These are phyloP conservation scores for Limnomonas spitsbergensis DNA, from an alignment of 139 green algal genomes.

Conservation along the genomic window DNA sequence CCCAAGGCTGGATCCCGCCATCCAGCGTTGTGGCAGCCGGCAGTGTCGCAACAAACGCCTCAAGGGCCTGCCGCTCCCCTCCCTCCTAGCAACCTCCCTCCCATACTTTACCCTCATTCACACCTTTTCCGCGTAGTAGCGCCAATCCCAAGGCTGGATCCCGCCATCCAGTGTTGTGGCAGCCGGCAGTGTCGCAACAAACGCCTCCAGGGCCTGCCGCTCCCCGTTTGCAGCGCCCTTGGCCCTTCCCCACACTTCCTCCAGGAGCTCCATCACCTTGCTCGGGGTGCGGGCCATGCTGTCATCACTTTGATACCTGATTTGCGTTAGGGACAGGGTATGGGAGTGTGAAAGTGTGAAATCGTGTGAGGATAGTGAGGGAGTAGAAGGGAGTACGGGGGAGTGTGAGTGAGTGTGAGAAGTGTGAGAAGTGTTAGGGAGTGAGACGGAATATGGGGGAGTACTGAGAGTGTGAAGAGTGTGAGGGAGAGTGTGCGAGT, in stretches of 20 bases:
- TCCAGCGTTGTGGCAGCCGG: neutral
- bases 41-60: conserved; percentile 14
- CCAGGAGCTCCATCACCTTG: conserved; percentile 21
- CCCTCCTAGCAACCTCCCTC: too few species aligned
- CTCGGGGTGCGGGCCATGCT: conserved; percentile 10
- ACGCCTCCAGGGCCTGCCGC: conserved; percentile 18
- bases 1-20: conserved; percentile 19
- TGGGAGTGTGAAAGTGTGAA: too few species aligned
- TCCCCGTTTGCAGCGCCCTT: conserved; percentile 13
- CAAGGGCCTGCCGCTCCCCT: conserved; percentile 13
- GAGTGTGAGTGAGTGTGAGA: too few species aligned
- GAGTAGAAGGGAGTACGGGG: too few species aligned
- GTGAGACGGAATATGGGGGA: too few species aligned
- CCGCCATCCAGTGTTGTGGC: neutral
- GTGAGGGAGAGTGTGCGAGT: too few species aligned
- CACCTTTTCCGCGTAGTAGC: conserved; percentile 24
- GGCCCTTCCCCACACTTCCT: conserved; percentile 19
- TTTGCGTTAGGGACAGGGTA: too few species aligned
- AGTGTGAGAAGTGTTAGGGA: too few species aligned
- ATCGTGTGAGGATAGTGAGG: too few species aligned
- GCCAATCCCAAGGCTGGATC: conserved; percentile 23
- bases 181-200: neutral
- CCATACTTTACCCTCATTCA: too few species aligned
- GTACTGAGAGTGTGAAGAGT: too few species aligned
- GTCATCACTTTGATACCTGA: conserved; percentile 16